These are phyloP conservation scores for Trichoderma reesei DNA, from an alignment of 495 filamentous ascomycete species.

Conservation along the genomic window DNA sequence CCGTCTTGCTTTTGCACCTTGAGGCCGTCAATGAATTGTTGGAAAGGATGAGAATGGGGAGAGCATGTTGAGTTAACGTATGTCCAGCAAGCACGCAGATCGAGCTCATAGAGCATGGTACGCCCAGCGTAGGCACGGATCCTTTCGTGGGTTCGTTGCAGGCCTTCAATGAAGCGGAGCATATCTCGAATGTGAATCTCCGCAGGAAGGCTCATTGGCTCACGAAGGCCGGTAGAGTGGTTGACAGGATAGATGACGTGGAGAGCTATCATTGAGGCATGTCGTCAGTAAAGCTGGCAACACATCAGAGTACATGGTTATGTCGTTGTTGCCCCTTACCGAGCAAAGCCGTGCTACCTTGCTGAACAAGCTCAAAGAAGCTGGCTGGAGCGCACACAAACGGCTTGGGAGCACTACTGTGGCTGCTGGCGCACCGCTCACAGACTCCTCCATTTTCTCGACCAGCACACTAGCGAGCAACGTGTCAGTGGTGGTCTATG, in stretches of 20 bases:
- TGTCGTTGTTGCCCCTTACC: not conserved
- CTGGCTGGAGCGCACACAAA: not conserved
- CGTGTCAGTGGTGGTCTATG: not conserved
- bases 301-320: not conserved
- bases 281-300: not conserved
- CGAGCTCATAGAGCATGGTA: not conserved
- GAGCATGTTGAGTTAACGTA: not conserved
- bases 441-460: not conserved
- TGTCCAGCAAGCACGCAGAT: not conserved
- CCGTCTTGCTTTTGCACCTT: not conserved
- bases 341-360: not conserved
- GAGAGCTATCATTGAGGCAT: not conserved
- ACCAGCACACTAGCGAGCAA: not conserved
- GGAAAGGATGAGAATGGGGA: not conserved
- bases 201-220: not conserved
- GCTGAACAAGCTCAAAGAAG: not conserved
- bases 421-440: not conserved
- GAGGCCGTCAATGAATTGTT: not conserved
- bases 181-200: not conserved
- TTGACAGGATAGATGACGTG: not conserved
- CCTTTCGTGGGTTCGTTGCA: not conserved
- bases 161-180: not conserved
- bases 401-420: not conserved
- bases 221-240: not conserved
- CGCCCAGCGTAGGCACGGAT: not conserved